Evolutionary conservation across 192 early-diverging fungal genomes (phyloP).

Genomic region (Haplosporangium gracile): DNA sequence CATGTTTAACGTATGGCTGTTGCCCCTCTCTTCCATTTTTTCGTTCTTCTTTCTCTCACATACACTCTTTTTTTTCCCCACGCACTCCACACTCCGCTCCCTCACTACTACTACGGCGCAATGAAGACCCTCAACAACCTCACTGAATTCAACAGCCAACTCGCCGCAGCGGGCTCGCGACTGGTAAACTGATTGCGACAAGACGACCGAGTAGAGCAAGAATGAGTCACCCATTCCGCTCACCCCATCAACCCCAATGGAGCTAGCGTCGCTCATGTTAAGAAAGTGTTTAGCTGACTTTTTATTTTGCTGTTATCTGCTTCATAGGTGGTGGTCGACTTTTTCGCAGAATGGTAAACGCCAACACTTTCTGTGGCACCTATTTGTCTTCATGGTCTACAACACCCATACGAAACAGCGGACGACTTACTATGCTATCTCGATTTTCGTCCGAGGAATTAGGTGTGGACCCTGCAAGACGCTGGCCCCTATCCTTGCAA

Average conservation of each 20-base stretch:
- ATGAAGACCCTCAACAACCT: slow-evolving; percentile 28
- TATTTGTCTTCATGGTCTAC: background rate
- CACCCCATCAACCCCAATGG: background rate
- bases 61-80: background rate
- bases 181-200: slow-evolving; percentile 18
- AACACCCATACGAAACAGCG: background rate
- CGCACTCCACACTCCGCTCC: background rate
- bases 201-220: background rate
- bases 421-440: background rate
- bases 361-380: background rate
- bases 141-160: slow-evolving; percentile 19
- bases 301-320: background rate
- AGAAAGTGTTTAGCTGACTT: background rate
- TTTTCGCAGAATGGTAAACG: slow-evolving; percentile 48
- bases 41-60: background rate
- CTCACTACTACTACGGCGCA: background rate
- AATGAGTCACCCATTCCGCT: background rate
- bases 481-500: slow-evolving; percentile 35
- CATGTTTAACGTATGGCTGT: background rate
- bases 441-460: background rate
- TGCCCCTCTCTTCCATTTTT: background rate
- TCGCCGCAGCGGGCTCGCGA: slow-evolving; percentile 33
- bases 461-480: slow-evolving; percentile 52
- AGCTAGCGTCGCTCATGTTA: background rate
- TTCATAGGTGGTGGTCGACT: slow-evolving; percentile 49